phyloP scores from a whole-genome alignment of 1,139 yeast species.

The Schwanniomyces etchellsii region DNA sequence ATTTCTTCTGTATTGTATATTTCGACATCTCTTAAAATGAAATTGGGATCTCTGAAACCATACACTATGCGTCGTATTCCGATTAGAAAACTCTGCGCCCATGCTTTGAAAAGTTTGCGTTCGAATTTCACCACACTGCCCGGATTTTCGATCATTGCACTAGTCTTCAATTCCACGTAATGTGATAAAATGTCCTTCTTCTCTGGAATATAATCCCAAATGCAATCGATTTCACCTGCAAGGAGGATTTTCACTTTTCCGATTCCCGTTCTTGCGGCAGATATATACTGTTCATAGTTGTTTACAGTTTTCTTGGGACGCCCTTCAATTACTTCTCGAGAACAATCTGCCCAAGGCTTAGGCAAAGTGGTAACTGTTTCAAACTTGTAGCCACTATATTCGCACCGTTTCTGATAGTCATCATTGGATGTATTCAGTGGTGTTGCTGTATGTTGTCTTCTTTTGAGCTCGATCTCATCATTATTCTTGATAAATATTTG shows the following conservation, averaged over 20 bases:
- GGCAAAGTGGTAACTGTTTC: slow-evolving; percentile 73
- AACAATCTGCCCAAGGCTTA: slow-evolving; percentile 66
- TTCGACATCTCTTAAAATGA: slow-evolving; percentile 62
- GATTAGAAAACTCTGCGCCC: slow-evolving; percentile 91
- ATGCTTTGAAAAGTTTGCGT: slow-evolving; percentile 63
- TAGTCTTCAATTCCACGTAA: slow-evolving; percentile 83
- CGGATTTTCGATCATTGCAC: slow-evolving; percentile 47
- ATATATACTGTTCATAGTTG: slow-evolving; percentile 70
- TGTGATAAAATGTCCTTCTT: slow-evolving; percentile 51
- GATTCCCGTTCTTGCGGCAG: slow-evolving; percentile 78
- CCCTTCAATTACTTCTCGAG: slow-evolving; percentile 62
- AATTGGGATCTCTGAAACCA: slow-evolving; percentile 78
- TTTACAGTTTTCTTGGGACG: slow-evolving; percentile 55
- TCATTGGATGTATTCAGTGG: slow-evolving; percentile 29
- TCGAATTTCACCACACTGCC: slow-evolving; percentile 61
- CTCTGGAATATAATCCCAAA: slow-evolving; percentile 71
- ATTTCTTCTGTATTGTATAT: slow-evolving; percentile 72
- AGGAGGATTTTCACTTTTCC: slow-evolving; percentile 64
- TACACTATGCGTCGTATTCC: slow-evolving; percentile 76
- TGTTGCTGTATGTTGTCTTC: slow-evolving; percentile 17
- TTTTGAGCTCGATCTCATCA: slow-evolving; percentile 30
- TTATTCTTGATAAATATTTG: slow-evolving; percentile 78
- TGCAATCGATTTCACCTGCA: slow-evolving; percentile 92
- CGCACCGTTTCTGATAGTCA: slow-evolving; percentile 36
- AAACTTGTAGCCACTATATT: slow-evolving; percentile 77